These are phyloP conservation scores for Aspergillus sclerotialis DNA, from an alignment of 2,329 filamentous ascomycete species.

Conservation along the genomic window DNA sequence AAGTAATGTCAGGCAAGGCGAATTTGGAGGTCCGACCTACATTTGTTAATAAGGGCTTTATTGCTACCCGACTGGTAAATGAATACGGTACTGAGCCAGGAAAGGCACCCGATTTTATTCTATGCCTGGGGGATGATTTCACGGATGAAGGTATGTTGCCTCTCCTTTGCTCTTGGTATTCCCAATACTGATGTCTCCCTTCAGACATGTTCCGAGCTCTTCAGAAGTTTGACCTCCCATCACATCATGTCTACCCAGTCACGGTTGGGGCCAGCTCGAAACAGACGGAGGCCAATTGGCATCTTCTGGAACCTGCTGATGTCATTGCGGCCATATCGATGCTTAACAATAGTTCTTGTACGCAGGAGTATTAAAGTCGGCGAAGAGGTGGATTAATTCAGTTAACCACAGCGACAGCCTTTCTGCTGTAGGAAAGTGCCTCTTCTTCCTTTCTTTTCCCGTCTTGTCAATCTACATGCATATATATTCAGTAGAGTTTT, in stretches of 20 bases:
- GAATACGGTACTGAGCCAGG: conserved; percentile 55
- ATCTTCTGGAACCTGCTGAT: conserved; percentile 79
- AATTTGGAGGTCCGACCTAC: conserved; percentile 95
- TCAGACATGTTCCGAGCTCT: conserved; percentile 78
- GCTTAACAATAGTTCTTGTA: conserved; percentile 41
- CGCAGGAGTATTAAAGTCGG: conserved; percentile 21
- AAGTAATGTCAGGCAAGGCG: conserved; percentile 95
- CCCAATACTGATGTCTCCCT: conserved; percentile 5
- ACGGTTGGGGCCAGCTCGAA: conserved; percentile 90
- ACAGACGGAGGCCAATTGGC: conserved; percentile 83
- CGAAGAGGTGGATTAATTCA: too few relatives aligned
- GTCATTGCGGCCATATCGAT: conserved; percentile 62
- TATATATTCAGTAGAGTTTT: too few relatives aligned
- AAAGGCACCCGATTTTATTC: conserved; percentile 69
- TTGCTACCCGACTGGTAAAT: conserved; percentile 72
- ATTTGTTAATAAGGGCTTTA: conserved; percentile 97
- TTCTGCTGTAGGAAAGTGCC: conserved; percentile 1
- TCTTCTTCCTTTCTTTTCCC: conserved; percentile 1
- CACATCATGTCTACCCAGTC: conserved; percentile 74
- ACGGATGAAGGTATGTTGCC: conserved; percentile 80
- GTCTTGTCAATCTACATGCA: too few relatives aligned
- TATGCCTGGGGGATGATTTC: conserved; percentile 91
- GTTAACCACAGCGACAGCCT: too few relatives aligned
- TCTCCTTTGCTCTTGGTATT: conserved; percentile 7
- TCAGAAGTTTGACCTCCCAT: conserved; percentile 47